Conservation (phyloP, 768 basidiomycete genomes). For the Coprinopsis cinerea region DNA sequence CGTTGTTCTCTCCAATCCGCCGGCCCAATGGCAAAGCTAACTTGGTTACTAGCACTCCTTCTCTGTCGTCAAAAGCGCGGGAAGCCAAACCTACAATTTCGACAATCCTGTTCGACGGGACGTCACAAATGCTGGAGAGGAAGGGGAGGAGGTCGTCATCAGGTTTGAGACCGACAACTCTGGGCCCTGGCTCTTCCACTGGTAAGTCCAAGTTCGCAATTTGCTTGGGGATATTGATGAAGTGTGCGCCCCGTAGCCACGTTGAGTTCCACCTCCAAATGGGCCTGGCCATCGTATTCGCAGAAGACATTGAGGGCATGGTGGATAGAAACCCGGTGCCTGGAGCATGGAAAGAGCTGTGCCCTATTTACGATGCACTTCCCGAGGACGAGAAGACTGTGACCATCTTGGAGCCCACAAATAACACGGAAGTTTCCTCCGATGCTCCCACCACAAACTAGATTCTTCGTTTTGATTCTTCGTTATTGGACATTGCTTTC, state of each 20-base stretch:
- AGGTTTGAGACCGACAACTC: conserved; percentile 63
- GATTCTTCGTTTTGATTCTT: no score
- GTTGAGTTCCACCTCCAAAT: conserved; percentile 32
- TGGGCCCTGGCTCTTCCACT: conserved; percentile 54
- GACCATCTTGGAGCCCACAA: neutral
- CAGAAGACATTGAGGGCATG: conserved; percentile 11
- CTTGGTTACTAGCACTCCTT: conserved; percentile 26
- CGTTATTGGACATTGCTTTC: no score
- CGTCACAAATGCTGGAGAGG: conserved; percentile 37
- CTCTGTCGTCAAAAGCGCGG: conserved; percentile 33
- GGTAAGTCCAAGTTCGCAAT: conserved; percentile 12
- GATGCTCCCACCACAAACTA: no score
- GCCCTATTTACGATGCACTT: conserved; percentile 18
- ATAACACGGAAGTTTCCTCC: no score
- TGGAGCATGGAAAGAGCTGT: conserved; percentile 23
- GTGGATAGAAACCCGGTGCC: conserved; percentile 3
- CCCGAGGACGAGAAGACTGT: neutral
- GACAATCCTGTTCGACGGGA: conserved; percentile 51
- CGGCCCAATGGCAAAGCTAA: neutral
- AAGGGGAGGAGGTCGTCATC: conserved; percentile 43
- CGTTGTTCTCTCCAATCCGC: conserved; percentile 7
- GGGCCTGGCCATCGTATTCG: conserved; percentile 15
- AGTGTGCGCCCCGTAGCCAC: conserved; percentile 19
- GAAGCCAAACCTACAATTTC: conserved; percentile 29
- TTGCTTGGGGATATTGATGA: neutral